Base-by-base conservation (phyloP, 805 yeast species). In the Metschnikowia arizonensis region DNA sequence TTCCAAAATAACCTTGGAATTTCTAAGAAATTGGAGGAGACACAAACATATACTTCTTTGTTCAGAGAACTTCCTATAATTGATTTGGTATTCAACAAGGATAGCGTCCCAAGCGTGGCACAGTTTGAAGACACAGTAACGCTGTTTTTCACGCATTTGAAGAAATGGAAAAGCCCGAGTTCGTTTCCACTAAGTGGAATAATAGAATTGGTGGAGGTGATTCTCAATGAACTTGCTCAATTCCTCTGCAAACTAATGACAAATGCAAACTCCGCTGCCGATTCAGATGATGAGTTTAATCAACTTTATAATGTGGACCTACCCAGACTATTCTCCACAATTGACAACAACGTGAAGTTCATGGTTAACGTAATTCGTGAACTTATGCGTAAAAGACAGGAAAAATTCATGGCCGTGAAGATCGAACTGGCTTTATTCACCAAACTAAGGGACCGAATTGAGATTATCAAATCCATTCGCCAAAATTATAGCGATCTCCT, bases 1-100 rank as follows among this genome's bases (percentile, higher is more conserved):
- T 83, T 86, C 55, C 66, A 77, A 28, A 78, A 88, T 5, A 95
- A 87, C 56, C 80, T 85, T 2, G 87, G 88, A 0, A 63, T 91
- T 17, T 62, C 68, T 30, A 81, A 78, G 23, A 78, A 84, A 12
- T 49, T 79, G 10, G 66, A 67, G 3, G 63, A 63, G 18, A 78
- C 88, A 0, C 65, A 68, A 10, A 69, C 72, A n/a, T 81, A 82
- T 57, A 82, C 81, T 50, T 76, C 77, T 7, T 65, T 91, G 23
- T 65, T 88, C 52, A 76, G 77, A 37, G 93, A 84, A 43, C 66
- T 90, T 11, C 95, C 96, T 0, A 61, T 88, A 1, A 73, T 75
- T 40, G 83, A 79, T 1, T 61, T 90, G 4, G 48, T 37, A 46
- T 29, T 47, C 50, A 32, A 48, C 19, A 38, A 50, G 8, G 62